A percentile compares a stretch with the other conserved stretches of the same genome.
Evolutionary conservation across 1,139 yeast genomes (phyloP).

Genomic region (Candida glucosophila): DNA sequence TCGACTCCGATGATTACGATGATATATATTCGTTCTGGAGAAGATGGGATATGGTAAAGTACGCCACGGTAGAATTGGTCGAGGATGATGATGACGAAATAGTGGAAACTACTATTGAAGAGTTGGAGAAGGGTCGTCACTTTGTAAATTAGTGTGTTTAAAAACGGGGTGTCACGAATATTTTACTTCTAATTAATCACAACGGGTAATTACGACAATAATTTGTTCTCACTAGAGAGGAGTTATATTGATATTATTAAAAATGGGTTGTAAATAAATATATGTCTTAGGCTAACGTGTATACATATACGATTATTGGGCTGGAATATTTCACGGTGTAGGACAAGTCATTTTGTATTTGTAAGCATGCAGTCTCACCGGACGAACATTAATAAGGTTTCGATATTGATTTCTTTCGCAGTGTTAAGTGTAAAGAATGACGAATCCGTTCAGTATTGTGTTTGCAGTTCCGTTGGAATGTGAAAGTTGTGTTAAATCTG

Average conservation of each 20-base stretch:
- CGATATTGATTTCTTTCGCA: too few relatives aligned
- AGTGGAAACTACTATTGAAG: slow-evolving; percentile 72
- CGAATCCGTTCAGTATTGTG: slow-evolving; percentile 49
- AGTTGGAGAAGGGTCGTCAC: slow-evolving; percentile 73
- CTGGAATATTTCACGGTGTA: too few relatives aligned
- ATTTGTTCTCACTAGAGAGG: too few relatives aligned
- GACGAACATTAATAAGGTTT: too few relatives aligned
- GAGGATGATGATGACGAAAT: slow-evolving; percentile 75
- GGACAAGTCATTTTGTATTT: too few relatives aligned
- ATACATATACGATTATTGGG: too few relatives aligned
- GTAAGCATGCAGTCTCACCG: too few relatives aligned
- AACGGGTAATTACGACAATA: too few relatives aligned
- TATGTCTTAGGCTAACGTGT: too few relatives aligned
- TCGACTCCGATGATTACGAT: slow-evolving; percentile 51
- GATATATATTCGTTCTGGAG: slow-evolving; percentile 71
- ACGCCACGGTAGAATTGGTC: slow-evolving; percentile 82
- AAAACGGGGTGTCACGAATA: not conserved
- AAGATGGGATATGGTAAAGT: slow-evolving; percentile 91
- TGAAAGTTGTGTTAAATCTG: slow-evolving; percentile 56
- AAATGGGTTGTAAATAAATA: too few relatives aligned
- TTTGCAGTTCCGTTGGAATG: slow-evolving; percentile 79
- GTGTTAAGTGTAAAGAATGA: slow-evolving; percentile 9
- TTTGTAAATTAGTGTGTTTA: slow-evolving; percentile 19
- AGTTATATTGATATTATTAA: too few relatives aligned
- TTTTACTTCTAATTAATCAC: slow-evolving; percentile 3